Evolutionary conservation across 2,329 filamentous ascomycete species (phyloP), one percentile per base, ranked within the genome.

Genomic region (Onygenales sp.): DNA sequence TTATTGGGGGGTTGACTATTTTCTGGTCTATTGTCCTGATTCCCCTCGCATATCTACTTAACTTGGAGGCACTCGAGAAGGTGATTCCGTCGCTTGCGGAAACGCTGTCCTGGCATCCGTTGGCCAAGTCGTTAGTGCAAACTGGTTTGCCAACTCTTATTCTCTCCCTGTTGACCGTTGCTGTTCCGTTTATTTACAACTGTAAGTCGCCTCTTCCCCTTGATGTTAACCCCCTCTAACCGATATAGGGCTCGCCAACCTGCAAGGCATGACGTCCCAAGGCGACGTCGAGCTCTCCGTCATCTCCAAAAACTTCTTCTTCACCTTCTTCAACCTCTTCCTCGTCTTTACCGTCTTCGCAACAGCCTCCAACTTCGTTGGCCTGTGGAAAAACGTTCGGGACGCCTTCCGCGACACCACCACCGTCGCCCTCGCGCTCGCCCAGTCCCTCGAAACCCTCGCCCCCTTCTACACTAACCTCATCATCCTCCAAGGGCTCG

Each of bases 251-350:
- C 80, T 98, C 9, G 89, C 92, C 2, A 91, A 91, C 66, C 80
- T 83, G 51, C 93, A 98, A 73, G 93, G 93, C 48, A 94, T 94
- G 84, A 89, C 95, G 50, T 97, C 93, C 0, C 88, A 90, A 61
- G 89, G 89, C 44, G 93, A 98, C 57, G 85, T 98, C 21, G 93
- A 97, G 69, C 78, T 98, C 6, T 97, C 93, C 0, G 79, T 94
- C 44, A 92, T 98, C 59, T 95, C 89, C 52, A 98, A 98, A 74
- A 98, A 97, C 70, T 98, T 97, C 73, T 95, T 97, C 78, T 98
- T 98, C 68, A 91, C 87, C 8, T 98, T 98, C 71, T 97, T 98
- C 81, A 98, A 98, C 72, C 89, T 97, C 54, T 98, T 98, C 72
- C 81, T 97, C 50, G 82, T 97, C 44, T 96, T 97, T 68, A 94